These are phyloP conservation scores for Leishmania tropica DNA, from an alignment of 208 protist species.

Conservation along the genomic window DNA sequence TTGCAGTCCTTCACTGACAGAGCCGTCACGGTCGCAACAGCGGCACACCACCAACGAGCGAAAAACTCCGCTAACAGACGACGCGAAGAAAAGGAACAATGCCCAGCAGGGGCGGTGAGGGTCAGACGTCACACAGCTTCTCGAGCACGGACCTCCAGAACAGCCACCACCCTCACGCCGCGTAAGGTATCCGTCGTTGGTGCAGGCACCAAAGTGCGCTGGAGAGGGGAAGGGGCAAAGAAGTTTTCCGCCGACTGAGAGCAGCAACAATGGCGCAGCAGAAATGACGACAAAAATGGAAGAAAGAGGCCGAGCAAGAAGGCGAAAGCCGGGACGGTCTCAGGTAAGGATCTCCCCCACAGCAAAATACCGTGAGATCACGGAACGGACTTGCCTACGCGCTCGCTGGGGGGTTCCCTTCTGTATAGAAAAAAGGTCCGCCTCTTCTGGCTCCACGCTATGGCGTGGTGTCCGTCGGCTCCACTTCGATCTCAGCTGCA, in stretches of 20 bases:
- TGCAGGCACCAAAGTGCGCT: not conserved
- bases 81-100: not conserved
- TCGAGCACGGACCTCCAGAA: not conserved
- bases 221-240: not conserved
- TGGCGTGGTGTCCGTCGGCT: constrained; percentile 18
- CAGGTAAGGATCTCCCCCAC: not conserved
- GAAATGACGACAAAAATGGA: not conserved
- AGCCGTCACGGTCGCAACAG: not conserved
- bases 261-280: not conserved
- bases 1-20: not conserved
- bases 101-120: not conserved
- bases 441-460: not conserved
- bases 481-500: constrained; percentile 50
- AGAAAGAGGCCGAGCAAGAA: not conserved
- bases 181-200: not conserved
- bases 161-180: not conserved
- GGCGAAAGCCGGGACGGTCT: not conserved
- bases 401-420: not conserved
- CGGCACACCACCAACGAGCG: not conserved
- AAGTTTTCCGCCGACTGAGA: not conserved
- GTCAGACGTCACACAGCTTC: not conserved
- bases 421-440: not conserved
- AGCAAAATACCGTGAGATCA: not conserved
- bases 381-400: not conserved
- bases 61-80: not conserved